A percentile compares a stretch with the other conserved stretches of the same genome.
Evolutionary conservation across 139 green algal genomes (phyloP).

Genomic region (Chlamydomonas incerta): DNA sequence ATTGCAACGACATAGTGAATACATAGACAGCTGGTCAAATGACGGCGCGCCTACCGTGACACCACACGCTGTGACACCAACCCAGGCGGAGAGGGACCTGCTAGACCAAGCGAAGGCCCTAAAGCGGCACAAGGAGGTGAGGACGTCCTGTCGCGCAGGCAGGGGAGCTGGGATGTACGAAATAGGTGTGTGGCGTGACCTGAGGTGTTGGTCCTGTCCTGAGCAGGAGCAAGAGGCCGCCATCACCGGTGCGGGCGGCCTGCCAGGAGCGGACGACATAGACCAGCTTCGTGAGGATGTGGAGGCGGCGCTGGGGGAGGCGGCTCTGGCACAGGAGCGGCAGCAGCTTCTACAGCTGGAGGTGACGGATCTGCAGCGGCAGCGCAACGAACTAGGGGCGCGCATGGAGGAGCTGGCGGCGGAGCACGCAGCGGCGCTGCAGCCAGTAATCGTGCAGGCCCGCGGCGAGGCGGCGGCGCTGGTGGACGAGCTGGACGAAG

Average conservation of each 20-base stretch:
- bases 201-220: neutral
- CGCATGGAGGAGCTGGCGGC: conserved; percentile 57
- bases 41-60: neutral
- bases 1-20: no score
- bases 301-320: conserved; percentile 75
- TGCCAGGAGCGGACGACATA: conserved; percentile 35
- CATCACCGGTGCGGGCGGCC: neutral
- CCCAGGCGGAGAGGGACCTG: conserved; percentile 30
- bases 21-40: neutral
- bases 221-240: conserved; percentile 19
- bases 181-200: neutral
- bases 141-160: neutral
- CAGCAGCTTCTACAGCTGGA: conserved; percentile 78
- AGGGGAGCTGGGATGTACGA: no score
- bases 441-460: conserved; percentile 49
- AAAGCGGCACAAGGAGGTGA: conserved; percentile 65
- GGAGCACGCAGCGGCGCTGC: conserved; percentile 57
- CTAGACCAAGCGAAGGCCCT: conserved; percentile 52
- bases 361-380: conserved; percentile 65
- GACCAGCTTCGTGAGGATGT: conserved; percentile 75
- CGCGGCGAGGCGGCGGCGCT: conserved; percentile 9
- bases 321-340: conserved; percentile 72
- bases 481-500: conserved; percentile 21
- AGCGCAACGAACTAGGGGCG: conserved; percentile 62
- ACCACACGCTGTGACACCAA: no score